Evolutionary conservation across 73 alveolate genomes (phyloP).

Genomic region (Tetrahymena elliotti): DNA sequence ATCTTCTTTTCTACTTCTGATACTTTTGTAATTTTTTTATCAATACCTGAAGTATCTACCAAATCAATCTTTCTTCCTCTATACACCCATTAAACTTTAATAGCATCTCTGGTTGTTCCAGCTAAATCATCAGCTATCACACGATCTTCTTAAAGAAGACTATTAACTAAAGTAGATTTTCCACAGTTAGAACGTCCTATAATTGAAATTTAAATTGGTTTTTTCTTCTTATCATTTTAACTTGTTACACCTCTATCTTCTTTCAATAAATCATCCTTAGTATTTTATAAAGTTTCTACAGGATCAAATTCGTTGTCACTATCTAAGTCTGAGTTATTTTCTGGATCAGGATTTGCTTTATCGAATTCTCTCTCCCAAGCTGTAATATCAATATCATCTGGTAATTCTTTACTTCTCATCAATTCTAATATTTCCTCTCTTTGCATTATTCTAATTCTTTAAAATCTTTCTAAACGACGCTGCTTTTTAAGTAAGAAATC

Average conservation of each 20-base stretch:
- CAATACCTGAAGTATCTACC: constrained; percentile 88
- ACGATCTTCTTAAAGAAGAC: constrained; percentile 61
- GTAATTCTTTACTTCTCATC: constrained; percentile 11
- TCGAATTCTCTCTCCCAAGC: constrained; percentile 65
- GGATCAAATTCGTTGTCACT: constrained; percentile 71
- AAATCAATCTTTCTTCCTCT: constrained; percentile 58
- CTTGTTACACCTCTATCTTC: constrained; percentile 10
- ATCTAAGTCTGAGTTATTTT: constrained; percentile 74
- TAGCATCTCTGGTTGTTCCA: constrained; percentile 82
- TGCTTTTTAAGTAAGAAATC: constrained; percentile 38
- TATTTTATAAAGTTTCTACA: constrained; percentile 39
- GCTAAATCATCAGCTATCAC: constrained; percentile 74
- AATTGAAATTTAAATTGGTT: constrained; percentile 45
- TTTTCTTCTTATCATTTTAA: constrained; percentile 15
- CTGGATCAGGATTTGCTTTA: constrained; percentile 63
- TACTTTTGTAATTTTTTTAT: constrained; percentile 4
- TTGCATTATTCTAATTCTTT: constrained; percentile 18
- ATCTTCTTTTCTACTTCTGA: constrained; percentile 43
- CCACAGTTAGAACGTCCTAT: constrained; percentile 76
- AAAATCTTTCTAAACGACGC: constrained; percentile 51
- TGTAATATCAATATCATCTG: constrained; percentile 35
- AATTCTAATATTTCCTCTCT: constrained; percentile 53
- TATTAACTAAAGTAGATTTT: constrained; percentile 68
- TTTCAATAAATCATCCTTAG: background rate
- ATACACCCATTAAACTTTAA: constrained; percentile 54